phyloP scores from a whole-genome alignment of 768 basidiomycete species.

The Phylloporus arenicola region DNA sequence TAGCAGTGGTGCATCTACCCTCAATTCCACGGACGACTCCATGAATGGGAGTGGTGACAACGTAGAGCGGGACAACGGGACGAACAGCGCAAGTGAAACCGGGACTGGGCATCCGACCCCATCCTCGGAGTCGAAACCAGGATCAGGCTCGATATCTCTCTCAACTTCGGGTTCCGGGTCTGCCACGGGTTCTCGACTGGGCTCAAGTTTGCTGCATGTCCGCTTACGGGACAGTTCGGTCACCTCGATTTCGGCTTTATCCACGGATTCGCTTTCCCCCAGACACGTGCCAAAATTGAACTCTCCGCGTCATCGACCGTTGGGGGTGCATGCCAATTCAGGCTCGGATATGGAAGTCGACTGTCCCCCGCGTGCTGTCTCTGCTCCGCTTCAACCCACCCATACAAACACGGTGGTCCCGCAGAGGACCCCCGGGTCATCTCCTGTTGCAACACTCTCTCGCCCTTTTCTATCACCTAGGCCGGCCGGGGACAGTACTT shows the following conservation, averaged over 20 bases:
- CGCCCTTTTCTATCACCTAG: slow-evolving; percentile 11
- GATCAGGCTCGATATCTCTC: slow-evolving; percentile 20
- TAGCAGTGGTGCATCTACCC: slow-evolving; percentile 22
- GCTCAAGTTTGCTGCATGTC: slow-evolving; percentile 18
- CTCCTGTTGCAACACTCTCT: slow-evolving; percentile 18
- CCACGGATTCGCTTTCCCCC: slow-evolving; percentile 15
- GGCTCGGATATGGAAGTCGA: slow-evolving; percentile 27
- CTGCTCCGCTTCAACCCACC: slow-evolving; percentile 14
- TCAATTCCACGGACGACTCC: slow-evolving; percentile 23
- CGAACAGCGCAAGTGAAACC: slow-evolving; percentile 7
- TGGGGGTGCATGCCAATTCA: slow-evolving; percentile 2
- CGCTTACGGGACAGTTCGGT: slow-evolving; percentile 26
- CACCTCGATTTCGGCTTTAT: slow-evolving; percentile 25
- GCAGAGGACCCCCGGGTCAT: slow-evolving; percentile 9
- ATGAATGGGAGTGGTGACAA: slow-evolving; percentile 10
- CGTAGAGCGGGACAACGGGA: slow-evolving; percentile 7
- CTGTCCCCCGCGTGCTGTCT: slow-evolving; percentile 14
- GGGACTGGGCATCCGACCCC: slow-evolving; percentile 7
- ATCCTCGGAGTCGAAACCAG: slow-evolving; percentile 16
- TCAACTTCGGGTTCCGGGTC: slow-evolving; percentile 23
- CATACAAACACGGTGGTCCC: background rate
- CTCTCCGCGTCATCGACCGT: slow-evolving; percentile 6
- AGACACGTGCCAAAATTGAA: slow-evolving; percentile 4
- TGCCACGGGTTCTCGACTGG: slow-evolving; percentile 20
- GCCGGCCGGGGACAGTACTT: background rate